Evolutionary conservation across 1,284 basidiomycete genomes (phyloP).

Genomic region (Pyrrhoderma noxium): DNA sequence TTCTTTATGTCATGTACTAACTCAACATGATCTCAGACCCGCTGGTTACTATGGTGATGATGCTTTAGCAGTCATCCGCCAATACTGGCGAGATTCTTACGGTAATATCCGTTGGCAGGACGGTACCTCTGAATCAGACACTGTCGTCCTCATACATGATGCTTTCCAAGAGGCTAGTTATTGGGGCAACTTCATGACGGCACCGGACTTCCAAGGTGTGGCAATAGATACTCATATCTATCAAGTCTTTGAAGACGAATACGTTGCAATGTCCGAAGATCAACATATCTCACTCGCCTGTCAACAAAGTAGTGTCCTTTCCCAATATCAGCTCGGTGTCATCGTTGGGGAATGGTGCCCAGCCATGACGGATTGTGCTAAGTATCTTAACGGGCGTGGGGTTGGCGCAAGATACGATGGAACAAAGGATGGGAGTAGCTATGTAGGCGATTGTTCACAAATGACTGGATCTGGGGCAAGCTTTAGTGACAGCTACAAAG

Average conservation of each 20-base stretch:
- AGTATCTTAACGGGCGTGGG: slow-evolving; percentile 63
- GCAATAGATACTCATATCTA: slow-evolving; percentile 81
- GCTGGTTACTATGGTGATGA: slow-evolving; percentile 59
- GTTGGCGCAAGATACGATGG: slow-evolving; percentile 76
- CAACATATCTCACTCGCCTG: slow-evolving; percentile 69
- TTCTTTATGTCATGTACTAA: background rate
- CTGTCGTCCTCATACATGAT: slow-evolving; percentile 74
- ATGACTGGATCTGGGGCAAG: slow-evolving; percentile 62
- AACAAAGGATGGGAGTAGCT: slow-evolving; percentile 51
- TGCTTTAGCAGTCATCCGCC: slow-evolving; percentile 49
- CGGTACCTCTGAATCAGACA: slow-evolving; percentile 51
- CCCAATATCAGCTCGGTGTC: slow-evolving; percentile 58
- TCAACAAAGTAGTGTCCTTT: slow-evolving; percentile 36
- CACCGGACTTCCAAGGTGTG: slow-evolving; percentile 55
- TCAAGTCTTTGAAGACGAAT: slow-evolving; percentile 66
- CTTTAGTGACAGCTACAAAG: slow-evolving; percentile 78
- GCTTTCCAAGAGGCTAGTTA: slow-evolving; percentile 75
- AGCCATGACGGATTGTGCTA: slow-evolving; percentile 81
- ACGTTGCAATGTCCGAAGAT: slow-evolving; percentile 43
- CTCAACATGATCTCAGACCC: slow-evolving; percentile 45
- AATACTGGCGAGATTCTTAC: slow-evolving; percentile 73
- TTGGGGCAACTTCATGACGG: slow-evolving; percentile 65
- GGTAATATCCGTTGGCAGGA: slow-evolving; percentile 66
- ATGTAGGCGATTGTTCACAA: slow-evolving; percentile 66
- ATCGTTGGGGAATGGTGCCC: slow-evolving; percentile 84